phyloP scores from a whole-genome alignment of 2,329 filamentous ascomycete species.

The Fusarium citri region DNA sequence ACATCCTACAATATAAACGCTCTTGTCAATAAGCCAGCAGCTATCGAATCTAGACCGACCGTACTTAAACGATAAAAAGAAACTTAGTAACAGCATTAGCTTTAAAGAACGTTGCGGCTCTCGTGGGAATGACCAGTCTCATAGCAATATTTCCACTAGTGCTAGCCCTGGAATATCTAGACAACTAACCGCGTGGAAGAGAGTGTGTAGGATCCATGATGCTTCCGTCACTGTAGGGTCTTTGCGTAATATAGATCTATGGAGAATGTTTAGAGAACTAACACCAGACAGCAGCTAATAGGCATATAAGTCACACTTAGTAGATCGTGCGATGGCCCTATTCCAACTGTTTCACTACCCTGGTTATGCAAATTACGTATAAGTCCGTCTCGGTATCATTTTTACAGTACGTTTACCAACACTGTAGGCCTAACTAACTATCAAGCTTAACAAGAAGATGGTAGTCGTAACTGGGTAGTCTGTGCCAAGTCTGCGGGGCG shows the following conservation, averaged over 20 bases:
- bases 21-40: neutral
- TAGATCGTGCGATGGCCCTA: neutral
- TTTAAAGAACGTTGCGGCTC: neutral
- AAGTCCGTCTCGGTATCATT: neutral
- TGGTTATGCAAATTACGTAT: too few species aligned
- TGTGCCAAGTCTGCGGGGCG: neutral
- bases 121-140: neutral
- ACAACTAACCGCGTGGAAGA: too few species aligned
- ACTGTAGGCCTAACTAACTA: neutral
- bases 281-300: too few species aligned
- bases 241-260: too few species aligned
- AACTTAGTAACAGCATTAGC: neutral
- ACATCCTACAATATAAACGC: neutral
- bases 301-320: too few species aligned
- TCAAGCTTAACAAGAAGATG: neutral
- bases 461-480: neutral
- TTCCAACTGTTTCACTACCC: neutral
- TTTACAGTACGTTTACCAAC: neutral
- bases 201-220: too few species aligned
- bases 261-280: too few species aligned
- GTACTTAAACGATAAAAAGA: rapidly evolving
- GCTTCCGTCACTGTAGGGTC: too few species aligned
- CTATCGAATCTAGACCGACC: neutral
- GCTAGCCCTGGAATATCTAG: too few species aligned
- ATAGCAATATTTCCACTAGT: neutral